Evolutionary conservation across 1,284 basidiomycete species (phyloP).

Genomic region (Marasmius fiardii): DNA sequence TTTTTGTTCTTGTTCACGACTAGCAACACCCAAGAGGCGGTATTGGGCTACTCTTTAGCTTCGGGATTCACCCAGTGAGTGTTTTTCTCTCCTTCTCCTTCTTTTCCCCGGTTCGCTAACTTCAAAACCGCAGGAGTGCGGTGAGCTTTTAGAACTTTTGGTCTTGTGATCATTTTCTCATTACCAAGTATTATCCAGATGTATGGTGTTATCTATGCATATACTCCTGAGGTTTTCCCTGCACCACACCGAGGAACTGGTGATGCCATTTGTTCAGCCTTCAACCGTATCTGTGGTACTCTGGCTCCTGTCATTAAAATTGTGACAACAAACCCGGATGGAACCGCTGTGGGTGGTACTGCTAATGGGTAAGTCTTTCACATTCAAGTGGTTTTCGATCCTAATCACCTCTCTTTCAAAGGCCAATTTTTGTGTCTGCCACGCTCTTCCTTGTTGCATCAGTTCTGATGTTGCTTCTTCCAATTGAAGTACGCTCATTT

Average conservation of each 20-base stretch:
- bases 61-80: conserved; percentile 39
- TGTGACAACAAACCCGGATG: conserved; percentile 32
- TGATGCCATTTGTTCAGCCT: conserved; percentile 52
- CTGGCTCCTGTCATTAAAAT: conserved; percentile 54
- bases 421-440: conserved; percentile 58
- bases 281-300: conserved; percentile 55
- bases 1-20: conserved; percentile 65
- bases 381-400: background rate
- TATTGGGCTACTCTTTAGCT: conserved; percentile 54
- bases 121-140: conserved; percentile 24
- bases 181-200: conserved; percentile 39
- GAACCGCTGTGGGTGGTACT: conserved; percentile 22
- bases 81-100: background rate
- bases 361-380: conserved; percentile 32
- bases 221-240: conserved; percentile 65
- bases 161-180: too few species aligned
- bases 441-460: conserved; percentile 48
- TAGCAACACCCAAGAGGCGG: conserved; percentile 38
- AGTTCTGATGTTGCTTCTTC: conserved; percentile 45
- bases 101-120: too few species aligned
- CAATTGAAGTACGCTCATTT: conserved; percentile 50
- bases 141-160: conserved; percentile 19
- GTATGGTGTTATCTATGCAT: conserved; percentile 61
- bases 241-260: conserved; percentile 63
- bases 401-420: conserved; percentile 16